Percentiles rank a stretch among this genome's conserved stretches.
Evolutionary conservation across 1,284 basidiomycete species (phyloP).

Genomic region (Naganishia cerealis): DNA sequence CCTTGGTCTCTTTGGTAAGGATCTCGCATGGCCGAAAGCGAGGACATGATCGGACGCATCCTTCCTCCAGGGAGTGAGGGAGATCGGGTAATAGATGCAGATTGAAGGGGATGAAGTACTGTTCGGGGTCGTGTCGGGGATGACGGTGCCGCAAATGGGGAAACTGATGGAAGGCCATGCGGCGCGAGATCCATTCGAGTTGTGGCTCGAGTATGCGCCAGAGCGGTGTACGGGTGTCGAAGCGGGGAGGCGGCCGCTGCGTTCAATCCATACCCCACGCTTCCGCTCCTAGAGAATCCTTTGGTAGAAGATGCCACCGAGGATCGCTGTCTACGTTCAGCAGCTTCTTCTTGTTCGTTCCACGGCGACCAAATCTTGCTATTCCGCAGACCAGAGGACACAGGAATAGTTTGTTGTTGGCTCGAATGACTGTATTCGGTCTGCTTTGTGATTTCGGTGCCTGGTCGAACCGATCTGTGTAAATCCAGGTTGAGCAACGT

Average conservation of each 20-base stretch:
- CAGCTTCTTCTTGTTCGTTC: constrained; percentile 10
- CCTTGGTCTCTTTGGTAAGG: background rate
- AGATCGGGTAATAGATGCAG: constrained; percentile 1
- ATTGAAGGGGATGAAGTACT: constrained; percentile 10
- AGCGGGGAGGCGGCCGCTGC: constrained; percentile 2
- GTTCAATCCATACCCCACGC: constrained; percentile 17
- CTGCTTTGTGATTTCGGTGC: background rate
- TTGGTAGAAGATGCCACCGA: background rate
- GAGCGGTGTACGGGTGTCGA: constrained; percentile 5
- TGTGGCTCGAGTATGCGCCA: background rate
- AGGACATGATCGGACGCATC: background rate
- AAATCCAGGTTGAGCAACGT: constrained; percentile 15
- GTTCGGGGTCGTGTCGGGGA: background rate
- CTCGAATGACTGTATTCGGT: constrained; percentile 1
- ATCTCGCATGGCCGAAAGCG: constrained; percentile 6
- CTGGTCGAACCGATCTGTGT: background rate
- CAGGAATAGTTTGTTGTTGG: background rate
- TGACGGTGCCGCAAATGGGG: background rate
- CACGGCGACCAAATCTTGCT: constrained; percentile 7
- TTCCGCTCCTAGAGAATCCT: constrained; percentile 13
- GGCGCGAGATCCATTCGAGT: background rate
- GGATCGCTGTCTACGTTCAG: constrained; percentile 1
- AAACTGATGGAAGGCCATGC: background rate
- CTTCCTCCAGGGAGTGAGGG: constrained; percentile 18
- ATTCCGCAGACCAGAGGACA: background rate